These are phyloP conservation scores for Rhizopogon sp. DNA, from an alignment of 768 basidiomycete species.

Conservation along the genomic window DNA sequence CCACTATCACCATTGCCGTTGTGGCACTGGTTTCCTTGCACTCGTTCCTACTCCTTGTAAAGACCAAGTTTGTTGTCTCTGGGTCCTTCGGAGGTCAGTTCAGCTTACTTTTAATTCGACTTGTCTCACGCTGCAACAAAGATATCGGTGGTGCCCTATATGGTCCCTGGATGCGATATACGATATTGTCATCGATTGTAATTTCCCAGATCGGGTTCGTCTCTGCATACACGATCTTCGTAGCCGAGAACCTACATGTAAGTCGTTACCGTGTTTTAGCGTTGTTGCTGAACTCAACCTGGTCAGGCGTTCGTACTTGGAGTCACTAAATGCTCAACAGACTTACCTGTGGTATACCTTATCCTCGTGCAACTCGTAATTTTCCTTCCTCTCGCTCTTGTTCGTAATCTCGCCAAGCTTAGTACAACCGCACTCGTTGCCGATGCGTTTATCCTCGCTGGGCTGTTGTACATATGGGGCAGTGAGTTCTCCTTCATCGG, in stretches of 20 bases:
- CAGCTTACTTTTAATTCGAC: not conserved
- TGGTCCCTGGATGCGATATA: constrained; percentile 88
- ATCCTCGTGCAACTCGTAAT: constrained; percentile 81
- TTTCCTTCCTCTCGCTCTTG: constrained; percentile 85
- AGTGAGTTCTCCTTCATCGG: constrained; percentile 74
- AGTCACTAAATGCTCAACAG: constrained; percentile 66
- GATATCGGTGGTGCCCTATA: constrained; percentile 93
- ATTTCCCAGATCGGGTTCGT: constrained; percentile 90
- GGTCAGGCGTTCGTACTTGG: constrained; percentile 76
- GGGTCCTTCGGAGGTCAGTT: constrained; percentile 87
- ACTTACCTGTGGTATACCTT: constrained; percentile 69
- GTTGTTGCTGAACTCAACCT: constrained; percentile 2
- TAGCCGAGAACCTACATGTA: constrained; percentile 80
- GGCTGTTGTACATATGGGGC: constrained; percentile 81
- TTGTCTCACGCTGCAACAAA: constrained; percentile 20
- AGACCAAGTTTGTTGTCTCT: constrained; percentile 82
- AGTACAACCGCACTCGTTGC: constrained; percentile 89
- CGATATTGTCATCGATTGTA: constrained; percentile 83
- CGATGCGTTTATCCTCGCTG: constrained; percentile 91
- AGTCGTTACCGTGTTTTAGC: not conserved
- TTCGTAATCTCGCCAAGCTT: constrained; percentile 93
- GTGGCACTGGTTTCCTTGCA: constrained; percentile 88
- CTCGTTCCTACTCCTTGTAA: constrained; percentile 87
- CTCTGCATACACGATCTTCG: constrained; percentile 91
- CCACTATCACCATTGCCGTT: constrained; percentile 63